These are phyloP conservation scores for Globisporangium rhizosaccharum DNA, from an alignment of 352 stramenopile species.

Conservation along the genomic window DNA sequence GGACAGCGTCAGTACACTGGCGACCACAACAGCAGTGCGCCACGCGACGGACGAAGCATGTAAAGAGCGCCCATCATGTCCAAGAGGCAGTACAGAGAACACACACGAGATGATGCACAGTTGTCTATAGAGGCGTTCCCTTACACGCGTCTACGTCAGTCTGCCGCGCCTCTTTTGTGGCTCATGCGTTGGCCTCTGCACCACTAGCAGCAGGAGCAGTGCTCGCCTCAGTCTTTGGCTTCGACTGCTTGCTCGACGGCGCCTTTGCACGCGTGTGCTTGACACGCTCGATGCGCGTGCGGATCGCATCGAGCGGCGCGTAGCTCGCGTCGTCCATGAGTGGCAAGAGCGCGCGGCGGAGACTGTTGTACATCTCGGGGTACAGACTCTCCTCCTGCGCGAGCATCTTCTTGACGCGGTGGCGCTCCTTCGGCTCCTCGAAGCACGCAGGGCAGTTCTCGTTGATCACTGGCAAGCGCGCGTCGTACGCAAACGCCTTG, in stretches of 20 bases:
- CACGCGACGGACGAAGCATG: too few species aligned
- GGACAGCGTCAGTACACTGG: too few species aligned
- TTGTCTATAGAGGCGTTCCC: too few species aligned
- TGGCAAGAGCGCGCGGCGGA: constrained; percentile 58
- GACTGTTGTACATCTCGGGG: constrained; percentile 80
- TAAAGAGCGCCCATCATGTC: too few species aligned
- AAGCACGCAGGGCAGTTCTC: constrained; percentile 99
- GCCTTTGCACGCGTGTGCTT: constrained; percentile 40
- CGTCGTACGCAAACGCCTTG: constrained; percentile 78
- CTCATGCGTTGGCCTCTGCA: too few species aligned
- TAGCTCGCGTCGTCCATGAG: constrained; percentile 83
- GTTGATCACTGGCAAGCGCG: constrained; percentile 96
- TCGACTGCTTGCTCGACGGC: constrained; percentile 25
- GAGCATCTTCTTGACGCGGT: constrained; percentile 97
- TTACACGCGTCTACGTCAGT: too few species aligned
- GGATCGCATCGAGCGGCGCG: constrained; percentile 44
- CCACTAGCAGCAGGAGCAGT: too few species aligned
- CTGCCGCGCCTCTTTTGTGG: too few species aligned
- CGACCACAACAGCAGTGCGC: too few species aligned
- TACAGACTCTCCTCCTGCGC: constrained; percentile 92
- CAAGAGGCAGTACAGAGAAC: too few species aligned
- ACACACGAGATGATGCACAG: too few species aligned
- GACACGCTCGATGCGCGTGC: constrained; percentile 38
- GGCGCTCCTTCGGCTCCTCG: constrained; percentile 95
- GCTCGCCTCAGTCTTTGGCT: neutral